A percentile compares a stretch with the other conserved stretches of the same genome.
phyloP scores from a whole-genome alignment of 208 protist genomes.

The Herpetomonas tarakana region DNA sequence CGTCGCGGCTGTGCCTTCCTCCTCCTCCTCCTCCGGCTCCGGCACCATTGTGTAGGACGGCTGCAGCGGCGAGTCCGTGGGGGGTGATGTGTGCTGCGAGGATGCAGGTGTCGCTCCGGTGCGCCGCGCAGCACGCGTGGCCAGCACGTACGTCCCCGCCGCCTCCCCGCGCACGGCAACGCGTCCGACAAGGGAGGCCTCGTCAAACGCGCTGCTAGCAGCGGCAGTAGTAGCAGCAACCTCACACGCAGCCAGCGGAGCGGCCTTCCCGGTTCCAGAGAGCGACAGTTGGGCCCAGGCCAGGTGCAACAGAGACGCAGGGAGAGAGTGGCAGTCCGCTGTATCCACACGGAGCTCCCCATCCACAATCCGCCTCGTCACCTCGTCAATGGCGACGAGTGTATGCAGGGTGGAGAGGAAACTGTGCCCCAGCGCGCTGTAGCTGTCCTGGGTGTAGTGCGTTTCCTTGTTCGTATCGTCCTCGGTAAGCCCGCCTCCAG shows the following conservation, averaged over 20 bases:
- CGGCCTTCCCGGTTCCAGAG: conserved; percentile 1
- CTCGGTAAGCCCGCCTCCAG: not conserved
- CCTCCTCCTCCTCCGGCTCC: not conserved
- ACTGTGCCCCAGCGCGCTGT: conserved; percentile 12
- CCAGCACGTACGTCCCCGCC: conserved; percentile 58
- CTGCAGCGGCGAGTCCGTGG: not conserved
- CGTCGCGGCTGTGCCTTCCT: not conserved
- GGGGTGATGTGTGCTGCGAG: not conserved
- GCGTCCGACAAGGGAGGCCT: not conserved
- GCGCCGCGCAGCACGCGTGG: conserved; percentile 51
- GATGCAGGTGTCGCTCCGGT: conserved; percentile 2
- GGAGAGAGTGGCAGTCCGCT: too few relatives aligned
- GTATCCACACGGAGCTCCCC: too few relatives aligned
- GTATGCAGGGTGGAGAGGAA: conserved; percentile 12
- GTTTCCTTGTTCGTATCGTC: not conserved
- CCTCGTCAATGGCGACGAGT: not conserved
- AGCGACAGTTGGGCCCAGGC: conserved; percentile 15
- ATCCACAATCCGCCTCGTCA: conserved; percentile 13
- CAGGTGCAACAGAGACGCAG: too few relatives aligned
- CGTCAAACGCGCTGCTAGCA: too few relatives aligned
- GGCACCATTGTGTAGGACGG: not conserved
- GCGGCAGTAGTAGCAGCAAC: too few relatives aligned
- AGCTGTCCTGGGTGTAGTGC: conserved; percentile 23
- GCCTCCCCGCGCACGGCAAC: not conserved
- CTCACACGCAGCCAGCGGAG: not conserved